phyloP scores from a whole-genome alignment of 208 protist species.

The Trypanosoma rangeli region DNA sequence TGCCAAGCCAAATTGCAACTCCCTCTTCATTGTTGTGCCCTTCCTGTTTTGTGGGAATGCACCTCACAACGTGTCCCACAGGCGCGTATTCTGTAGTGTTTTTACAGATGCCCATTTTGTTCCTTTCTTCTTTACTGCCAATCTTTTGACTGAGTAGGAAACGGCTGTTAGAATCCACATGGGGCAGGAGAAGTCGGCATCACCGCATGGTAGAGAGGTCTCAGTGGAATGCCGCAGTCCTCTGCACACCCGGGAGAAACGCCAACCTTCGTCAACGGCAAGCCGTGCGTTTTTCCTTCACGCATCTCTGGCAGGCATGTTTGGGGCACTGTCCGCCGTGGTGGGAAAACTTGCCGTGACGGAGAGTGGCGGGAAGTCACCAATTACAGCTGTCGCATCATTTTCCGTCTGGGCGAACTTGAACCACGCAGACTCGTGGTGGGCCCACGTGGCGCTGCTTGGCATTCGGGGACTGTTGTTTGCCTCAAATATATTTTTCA shows the following conservation, averaged over 20 bases:
- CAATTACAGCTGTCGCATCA: background rate
- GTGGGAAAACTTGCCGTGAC: conserved; percentile 76
- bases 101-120: background rate
- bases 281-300: conserved; percentile 53
- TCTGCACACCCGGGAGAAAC: background rate
- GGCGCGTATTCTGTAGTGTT: background rate
- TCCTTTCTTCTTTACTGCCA: background rate
- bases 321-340: conserved; percentile 66
- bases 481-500: conserved; percentile 57
- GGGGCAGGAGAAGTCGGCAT: background rate
- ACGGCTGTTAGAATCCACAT: background rate
- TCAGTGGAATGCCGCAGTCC: background rate
- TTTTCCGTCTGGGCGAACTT: conserved; percentile 5
- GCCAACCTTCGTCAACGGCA: background rate
- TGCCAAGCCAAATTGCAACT: too few species aligned
- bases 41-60: too few species aligned
- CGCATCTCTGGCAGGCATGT: conserved; percentile 66
- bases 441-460: conserved; percentile 25
- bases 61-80: too few species aligned
- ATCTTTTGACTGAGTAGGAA: background rate
- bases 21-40: too few species aligned
- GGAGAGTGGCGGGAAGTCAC: conserved; percentile 10
- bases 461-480: conserved; percentile 50
- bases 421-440: background rate
- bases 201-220: background rate